Base-by-base conservation (phyloP, 345 rosid genomes). In the Populus euphratica region DNA sequence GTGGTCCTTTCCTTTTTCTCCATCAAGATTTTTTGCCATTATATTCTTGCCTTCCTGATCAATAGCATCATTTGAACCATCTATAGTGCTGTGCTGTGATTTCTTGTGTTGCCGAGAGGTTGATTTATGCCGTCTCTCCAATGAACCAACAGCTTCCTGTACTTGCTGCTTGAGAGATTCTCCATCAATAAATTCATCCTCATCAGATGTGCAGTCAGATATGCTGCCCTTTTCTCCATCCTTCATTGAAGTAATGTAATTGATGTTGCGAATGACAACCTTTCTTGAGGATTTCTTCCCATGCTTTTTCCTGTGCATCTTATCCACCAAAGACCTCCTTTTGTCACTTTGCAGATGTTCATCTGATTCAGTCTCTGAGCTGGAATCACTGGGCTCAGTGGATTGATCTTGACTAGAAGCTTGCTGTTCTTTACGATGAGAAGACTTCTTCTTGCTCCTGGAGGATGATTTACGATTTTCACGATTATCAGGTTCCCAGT, bases 181-280 rank as follows among this genome's bases (percentile, higher is more conserved):
- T 72, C 90, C 96, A 77, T 88, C 88, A 73, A 89, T 84, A 80
- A 84, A 87, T 43, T 85, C 95, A 66, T 85, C 93, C 64, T 88
- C 94, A 31, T 89, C 92, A 25, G 88, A 89, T 68, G 86, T 87
- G 54, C 83, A 91, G 69, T 90, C 93, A 0, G 92, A 89, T 65
- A 76, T 68, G 39, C 88, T 85, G 33, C 73, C 89, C 62, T 74
- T 90, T 21, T 85, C 89, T 78, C 91, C 96, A 76, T 92, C 90
- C 77, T 90, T 89, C 83, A 86, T 88, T 4, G 98, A 93, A 74
- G 99, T 88, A 62, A 96, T 92, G 85, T 96, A 96, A 82, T 96
- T 96, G 73, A 96, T 96, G 79, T 96, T 96, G 77, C 95, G 95
- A 68, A 96, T 96, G 35, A 96, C 96, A 20, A 96, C 98, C 86